Evolutionary conservation across 441 rosid genomes (phyloP).

Genomic region (Euphorbia celastroides): DNA sequence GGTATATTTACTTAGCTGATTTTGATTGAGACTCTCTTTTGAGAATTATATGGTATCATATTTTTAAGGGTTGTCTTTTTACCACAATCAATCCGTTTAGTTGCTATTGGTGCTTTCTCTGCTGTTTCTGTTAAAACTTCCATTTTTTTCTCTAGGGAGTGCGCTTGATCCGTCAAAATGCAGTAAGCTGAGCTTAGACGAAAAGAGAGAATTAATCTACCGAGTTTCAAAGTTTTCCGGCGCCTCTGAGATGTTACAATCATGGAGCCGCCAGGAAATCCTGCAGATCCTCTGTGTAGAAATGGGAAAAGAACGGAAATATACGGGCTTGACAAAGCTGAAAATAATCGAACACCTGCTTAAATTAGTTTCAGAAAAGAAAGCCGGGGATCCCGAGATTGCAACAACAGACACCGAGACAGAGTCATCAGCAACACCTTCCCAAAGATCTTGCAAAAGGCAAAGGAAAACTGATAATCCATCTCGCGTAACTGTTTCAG

Average conservation of each 20-base stretch:
- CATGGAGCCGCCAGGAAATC: conserved; percentile 99
- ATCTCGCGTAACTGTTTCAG: conserved; percentile 49
- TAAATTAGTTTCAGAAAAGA: conserved; percentile 73
- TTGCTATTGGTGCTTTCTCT: background rate
- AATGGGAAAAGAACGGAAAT: conserved; percentile 98
- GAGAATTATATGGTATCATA: background rate
- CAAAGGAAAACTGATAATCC: conserved; percentile 80
- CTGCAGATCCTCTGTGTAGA: conserved; percentile 82
- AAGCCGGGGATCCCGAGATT: conserved; percentile 42
- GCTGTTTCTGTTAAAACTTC: background rate
- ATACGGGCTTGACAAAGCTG: conserved; percentile 89
- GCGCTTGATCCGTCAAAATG: conserved; percentile 57
- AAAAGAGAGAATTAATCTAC: conserved; percentile 84
- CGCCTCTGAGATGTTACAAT: conserved; percentile 68
- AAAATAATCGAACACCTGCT: conserved; percentile 90
- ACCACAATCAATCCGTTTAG: background rate
- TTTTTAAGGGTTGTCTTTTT: background rate
- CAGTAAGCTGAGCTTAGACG: conserved; percentile 67
- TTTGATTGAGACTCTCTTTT: background rate
- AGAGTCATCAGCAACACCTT: conserved; percentile 33
- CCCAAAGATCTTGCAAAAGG: conserved; percentile 50
- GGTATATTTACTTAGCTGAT: conserved; percentile 9
- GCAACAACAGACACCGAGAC: conserved; percentile 33
- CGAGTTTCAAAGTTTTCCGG: conserved; percentile 56
- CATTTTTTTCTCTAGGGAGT: conserved; percentile 33